Conservation (phyloP, 495 filamentous ascomycete genomes). For the Penicillium crystallinum region DNA sequence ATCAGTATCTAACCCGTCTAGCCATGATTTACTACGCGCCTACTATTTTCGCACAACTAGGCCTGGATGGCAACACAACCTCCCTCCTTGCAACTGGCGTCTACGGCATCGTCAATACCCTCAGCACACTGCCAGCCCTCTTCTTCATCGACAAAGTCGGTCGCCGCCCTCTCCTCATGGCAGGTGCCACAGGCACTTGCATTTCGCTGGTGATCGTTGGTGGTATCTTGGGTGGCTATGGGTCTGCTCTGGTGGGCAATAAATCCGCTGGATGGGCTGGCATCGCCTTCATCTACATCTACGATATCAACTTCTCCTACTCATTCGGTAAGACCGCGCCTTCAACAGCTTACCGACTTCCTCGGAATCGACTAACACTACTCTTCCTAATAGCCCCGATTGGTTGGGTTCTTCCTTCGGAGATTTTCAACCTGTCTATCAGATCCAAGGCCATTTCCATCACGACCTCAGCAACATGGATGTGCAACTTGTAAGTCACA, state of each 20-base stretch:
- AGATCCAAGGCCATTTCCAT: conserved; percentile 38
- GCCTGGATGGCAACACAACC: conserved; percentile 55
- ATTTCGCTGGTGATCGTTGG: conserved; percentile 74
- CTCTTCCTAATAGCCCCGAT: conserved; percentile 27
- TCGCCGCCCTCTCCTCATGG: conserved; percentile 49
- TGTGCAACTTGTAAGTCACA: conserved; percentile 37
- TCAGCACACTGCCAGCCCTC: conserved; percentile 70
- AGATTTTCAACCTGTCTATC: conserved; percentile 38
- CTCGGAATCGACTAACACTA: neutral
- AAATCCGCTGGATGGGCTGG: conserved; percentile 69
- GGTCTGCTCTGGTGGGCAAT: conserved; percentile 53
- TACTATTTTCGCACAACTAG: conserved; percentile 65
- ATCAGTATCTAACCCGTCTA: conserved; percentile 38
- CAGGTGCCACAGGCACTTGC: conserved; percentile 45
- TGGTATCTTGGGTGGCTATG: conserved; percentile 61
- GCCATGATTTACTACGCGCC: conserved; percentile 73
- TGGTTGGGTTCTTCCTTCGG: conserved; percentile 40
- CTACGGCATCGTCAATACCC: conserved; percentile 73
- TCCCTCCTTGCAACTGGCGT: conserved; percentile 75
- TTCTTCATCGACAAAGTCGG: conserved; percentile 73
- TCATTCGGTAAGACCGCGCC: conserved; percentile 30
- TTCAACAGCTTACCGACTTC: neutral
- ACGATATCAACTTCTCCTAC: conserved; percentile 73
- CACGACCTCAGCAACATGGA: conserved; percentile 38
- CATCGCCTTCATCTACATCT: conserved; percentile 77